Evolutionary conservation across 768 basidiomycete species (phyloP), one percentile per base, ranked within the genome.

Genomic region (Auricularia sp.): DNA sequence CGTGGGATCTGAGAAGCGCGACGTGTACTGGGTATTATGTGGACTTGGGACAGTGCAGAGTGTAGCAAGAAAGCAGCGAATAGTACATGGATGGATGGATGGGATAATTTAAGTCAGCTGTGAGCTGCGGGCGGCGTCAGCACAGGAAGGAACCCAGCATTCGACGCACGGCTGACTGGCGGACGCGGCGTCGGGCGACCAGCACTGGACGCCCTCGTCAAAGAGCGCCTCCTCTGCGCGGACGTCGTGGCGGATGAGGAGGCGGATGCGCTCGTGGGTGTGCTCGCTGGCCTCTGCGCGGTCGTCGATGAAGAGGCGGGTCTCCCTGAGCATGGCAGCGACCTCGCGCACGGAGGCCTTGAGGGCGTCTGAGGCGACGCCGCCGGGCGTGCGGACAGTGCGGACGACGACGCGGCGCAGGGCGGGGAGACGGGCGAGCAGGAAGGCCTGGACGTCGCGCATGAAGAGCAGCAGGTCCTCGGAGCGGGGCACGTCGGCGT

Each of bases 181-280:
- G 54, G 62, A 54, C 56, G 51, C 11, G 5, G 16, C 14, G 63
- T 18, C 63, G 63, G n/a, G 54, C 36, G n/a, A n/a, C 62, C 37
- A 63, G 21, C 47, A 51, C 21, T 16, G 47, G 6, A 21, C 47
- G 21, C 47, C 47, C 47, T 51, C 47, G 16, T 51, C 47, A 16
- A 51, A 51, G 47, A 51, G 47, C 47, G 47, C 47, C 47, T 51
- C 16, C 16, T 51, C 47, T 1, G 47, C 47, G 47, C 47, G 47
- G 16, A 51, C 47, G 47, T 51, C 47, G 6, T 51, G 47, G 21
- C 47, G 47, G 16, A 51, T 18, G 47, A 51, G 47, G 11, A 51
- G 14, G 47, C 47, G 47, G 11, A 51, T 16, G 21, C 47, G 14
- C 16, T 51, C 47, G 47, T 51, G 47, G 16, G 47, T 51, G 47